Conservation (phyloP, 441 rosid species). For the Populus hybrid region DNA sequence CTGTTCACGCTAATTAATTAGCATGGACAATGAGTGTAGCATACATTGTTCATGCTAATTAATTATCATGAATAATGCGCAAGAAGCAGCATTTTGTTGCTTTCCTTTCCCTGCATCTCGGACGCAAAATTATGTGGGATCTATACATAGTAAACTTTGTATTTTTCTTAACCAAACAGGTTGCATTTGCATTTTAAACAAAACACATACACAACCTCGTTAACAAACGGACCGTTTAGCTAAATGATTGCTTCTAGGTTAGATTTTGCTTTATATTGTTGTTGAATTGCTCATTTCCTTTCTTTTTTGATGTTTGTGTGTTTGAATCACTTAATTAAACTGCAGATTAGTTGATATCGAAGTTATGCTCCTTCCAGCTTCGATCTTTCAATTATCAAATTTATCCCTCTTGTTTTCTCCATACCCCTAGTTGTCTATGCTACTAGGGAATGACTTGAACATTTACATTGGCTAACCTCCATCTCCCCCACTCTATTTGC, state of each 20-base stretch:
- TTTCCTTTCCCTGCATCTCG: no score
- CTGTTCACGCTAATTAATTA: no score
- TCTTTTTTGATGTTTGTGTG: neutral
- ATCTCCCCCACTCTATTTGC: slow-evolving; percentile 5
- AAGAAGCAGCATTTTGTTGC: no score
- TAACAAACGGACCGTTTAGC: no score
- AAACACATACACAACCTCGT: no score
- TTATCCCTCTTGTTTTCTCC: slow-evolving; percentile 3
- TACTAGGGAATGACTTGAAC: slow-evolving; percentile 9
- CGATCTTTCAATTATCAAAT: neutral
- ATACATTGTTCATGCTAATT: no score
- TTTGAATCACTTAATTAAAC: neutral
- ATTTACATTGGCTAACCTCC: slow-evolving; percentile 12
- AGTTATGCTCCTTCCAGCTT: neutral
- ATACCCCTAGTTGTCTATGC: neutral
- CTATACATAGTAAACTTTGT: no score
- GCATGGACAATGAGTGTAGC: no score
- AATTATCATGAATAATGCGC: no score
- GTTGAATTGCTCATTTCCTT: neutral
- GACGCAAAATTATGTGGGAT: no score
- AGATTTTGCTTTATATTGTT: neutral
- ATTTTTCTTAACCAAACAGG: no score
- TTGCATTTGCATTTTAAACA: no score
- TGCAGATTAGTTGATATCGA: neutral
- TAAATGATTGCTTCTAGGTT: neutral